Evolutionary conservation across 2,329 filamentous ascomycete species (phyloP).

Genomic region (Venturia nashicola): DNA sequence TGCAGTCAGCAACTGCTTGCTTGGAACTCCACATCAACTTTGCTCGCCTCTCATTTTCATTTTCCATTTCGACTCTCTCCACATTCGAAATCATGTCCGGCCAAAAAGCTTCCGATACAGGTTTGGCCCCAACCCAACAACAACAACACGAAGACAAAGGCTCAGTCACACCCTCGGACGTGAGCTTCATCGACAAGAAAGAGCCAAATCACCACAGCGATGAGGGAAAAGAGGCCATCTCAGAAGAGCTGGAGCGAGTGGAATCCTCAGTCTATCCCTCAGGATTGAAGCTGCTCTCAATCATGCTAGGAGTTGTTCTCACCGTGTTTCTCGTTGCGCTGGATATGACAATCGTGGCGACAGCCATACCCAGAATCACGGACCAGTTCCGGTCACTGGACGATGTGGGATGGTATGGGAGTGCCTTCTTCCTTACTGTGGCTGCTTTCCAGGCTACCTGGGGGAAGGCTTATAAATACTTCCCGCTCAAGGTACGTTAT

Average conservation of each 20-base stretch:
- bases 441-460: slow-evolving; percentile 32
- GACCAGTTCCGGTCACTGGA: slow-evolving; percentile 22
- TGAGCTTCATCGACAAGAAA: slow-evolving; percentile 9
- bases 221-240: not conserved
- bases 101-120: not conserved
- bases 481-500: not conserved
- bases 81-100: not conserved
- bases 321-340: slow-evolving; percentile 11
- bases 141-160: not conserved
- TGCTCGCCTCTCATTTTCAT: not conserved
- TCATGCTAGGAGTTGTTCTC: slow-evolving; percentile 8
- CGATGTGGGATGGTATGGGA: slow-evolving; percentile 25
- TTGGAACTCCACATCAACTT: not conserved
- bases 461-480: slow-evolving; percentile 35
- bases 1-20: not conserved
- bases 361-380: slow-evolving; percentile 26
- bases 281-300: slow-evolving; percentile 7
- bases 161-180: slow-evolving; percentile 5
- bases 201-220: not conserved
- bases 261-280: slow-evolving; percentile 9
- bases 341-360: slow-evolving; percentile 22
- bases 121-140: not conserved
- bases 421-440: slow-evolving; percentile 24
- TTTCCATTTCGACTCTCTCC: not conserved
- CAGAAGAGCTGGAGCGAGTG: not conserved